phyloP scores from a whole-genome alignment of 176 grass and related monocot genomes.

The Triticum turgidum region DNA sequence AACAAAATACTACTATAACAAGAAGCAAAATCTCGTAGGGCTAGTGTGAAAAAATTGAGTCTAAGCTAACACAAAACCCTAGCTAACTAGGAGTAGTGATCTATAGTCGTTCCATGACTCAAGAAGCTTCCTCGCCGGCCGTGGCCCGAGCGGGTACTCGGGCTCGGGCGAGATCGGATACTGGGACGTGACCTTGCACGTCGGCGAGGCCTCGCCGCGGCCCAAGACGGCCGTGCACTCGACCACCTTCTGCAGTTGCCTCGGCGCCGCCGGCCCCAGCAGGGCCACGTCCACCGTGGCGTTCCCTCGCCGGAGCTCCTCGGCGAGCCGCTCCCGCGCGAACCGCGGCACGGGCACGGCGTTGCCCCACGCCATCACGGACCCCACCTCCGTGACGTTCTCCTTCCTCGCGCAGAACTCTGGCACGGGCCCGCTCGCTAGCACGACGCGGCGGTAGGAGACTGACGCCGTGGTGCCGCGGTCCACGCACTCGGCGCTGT shows the following conservation, averaged over 20 bases:
- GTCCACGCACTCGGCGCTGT: neutral
- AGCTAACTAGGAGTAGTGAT: neutral
- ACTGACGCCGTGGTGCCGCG: constrained; percentile 23
- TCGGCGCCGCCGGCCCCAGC: neutral
- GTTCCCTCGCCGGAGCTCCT: constrained; percentile 21
- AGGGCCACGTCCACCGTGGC: constrained; percentile 25
- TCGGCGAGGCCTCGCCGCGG: constrained; percentile 11
- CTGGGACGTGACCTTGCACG: neutral
- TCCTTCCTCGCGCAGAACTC: constrained; percentile 33
- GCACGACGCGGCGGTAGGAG: constrained; percentile 25
- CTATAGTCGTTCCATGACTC: neutral
- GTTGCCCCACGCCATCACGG: constrained; percentile 48
- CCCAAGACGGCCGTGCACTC: constrained; percentile 21
- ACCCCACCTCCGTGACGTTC: constrained; percentile 3
- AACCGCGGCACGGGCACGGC: constrained; percentile 15
- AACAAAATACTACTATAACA: too few relatives aligned
- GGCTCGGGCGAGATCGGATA: neutral
- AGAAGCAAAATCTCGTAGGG: too few relatives aligned
- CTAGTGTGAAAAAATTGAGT: too few relatives aligned
- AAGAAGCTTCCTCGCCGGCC: neutral
- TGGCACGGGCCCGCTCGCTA: constrained; percentile 15
- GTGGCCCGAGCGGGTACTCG: neutral
- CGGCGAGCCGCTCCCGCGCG: constrained; percentile 19
- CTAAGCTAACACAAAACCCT: neutral
- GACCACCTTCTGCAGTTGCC: neutral